Evolutionary conservation across 177 flowering plant species (phyloP).

Genomic region (Telopea speciosissima): DNA sequence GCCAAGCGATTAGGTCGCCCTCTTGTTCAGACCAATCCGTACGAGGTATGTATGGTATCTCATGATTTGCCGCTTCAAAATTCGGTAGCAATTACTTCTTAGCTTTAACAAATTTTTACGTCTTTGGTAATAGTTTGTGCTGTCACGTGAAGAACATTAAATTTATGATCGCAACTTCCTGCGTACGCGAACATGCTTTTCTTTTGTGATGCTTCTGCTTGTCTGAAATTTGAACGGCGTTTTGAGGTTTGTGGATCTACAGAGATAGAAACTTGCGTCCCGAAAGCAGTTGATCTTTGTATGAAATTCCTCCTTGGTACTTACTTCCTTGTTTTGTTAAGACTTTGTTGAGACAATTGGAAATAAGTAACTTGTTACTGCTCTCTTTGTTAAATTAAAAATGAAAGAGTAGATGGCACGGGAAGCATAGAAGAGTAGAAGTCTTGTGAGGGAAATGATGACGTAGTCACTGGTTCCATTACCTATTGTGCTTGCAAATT

Average conservation of each 20-base stretch:
- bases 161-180: background rate
- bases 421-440: too few relatives aligned
- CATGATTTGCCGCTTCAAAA: background rate
- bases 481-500: too few relatives aligned
- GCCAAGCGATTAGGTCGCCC: slow-evolving; percentile 89
- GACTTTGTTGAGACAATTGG: background rate
- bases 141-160: background rate
- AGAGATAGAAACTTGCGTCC: background rate
- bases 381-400: too few relatives aligned
- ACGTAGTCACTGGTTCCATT: too few relatives aligned
- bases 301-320: background rate
- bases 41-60: slow-evolving; percentile 56
- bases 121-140: background rate
- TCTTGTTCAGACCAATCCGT: slow-evolving; percentile 70
- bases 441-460: too few relatives aligned
- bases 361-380: too few relatives aligned
- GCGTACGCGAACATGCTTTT: background rate
- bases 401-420: too few relatives aligned
- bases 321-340: background rate
- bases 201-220: background rate
- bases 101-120: background rate
- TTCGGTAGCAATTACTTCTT: background rate
- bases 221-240: too few relatives aligned
- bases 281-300: too few relatives aligned
- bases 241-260: background rate